Percentiles rank a stretch among this genome's conserved stretches.
Conservation (phyloP, 2,329 filamentous ascomycete genomes). For the Sporothrix inflata region DNA sequence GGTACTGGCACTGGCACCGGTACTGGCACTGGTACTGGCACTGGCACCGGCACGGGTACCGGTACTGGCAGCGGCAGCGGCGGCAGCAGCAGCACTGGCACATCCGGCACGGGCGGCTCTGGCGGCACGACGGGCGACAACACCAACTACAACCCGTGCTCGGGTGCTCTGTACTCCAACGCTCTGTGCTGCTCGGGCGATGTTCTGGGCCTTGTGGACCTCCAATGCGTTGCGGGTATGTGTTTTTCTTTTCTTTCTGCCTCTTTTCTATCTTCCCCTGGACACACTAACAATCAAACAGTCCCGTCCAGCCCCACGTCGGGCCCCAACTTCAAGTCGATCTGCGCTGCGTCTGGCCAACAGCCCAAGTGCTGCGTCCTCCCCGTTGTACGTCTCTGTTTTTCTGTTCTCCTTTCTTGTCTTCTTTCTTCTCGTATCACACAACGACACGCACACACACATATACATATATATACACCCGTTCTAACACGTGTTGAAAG, state of each 20-base stretch:
- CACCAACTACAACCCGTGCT: background rate
- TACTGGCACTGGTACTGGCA: no score
- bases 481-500: background rate
- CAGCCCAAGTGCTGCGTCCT: background rate
- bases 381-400: background rate
- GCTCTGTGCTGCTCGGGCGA: background rate
- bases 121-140: background rate
- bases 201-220: background rate
- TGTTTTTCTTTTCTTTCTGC: background rate
- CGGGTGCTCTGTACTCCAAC: background rate
- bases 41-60: no score
- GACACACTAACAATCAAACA: background rate
- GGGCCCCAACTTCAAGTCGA: background rate
- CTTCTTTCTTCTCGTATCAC: background rate
- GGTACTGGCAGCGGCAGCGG: no score
- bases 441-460: no score
- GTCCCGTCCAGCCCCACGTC: background rate
- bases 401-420: background rate
- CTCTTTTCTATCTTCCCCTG: no score
- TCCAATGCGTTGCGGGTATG: background rate
- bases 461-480: no score
- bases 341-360: background rate
- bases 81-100: no score
- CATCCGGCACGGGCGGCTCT: no score
- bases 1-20: no score